Base-by-base conservation (phyloP, 1,284 basidiomycete species). In the Apiotrichum siamense region DNA sequence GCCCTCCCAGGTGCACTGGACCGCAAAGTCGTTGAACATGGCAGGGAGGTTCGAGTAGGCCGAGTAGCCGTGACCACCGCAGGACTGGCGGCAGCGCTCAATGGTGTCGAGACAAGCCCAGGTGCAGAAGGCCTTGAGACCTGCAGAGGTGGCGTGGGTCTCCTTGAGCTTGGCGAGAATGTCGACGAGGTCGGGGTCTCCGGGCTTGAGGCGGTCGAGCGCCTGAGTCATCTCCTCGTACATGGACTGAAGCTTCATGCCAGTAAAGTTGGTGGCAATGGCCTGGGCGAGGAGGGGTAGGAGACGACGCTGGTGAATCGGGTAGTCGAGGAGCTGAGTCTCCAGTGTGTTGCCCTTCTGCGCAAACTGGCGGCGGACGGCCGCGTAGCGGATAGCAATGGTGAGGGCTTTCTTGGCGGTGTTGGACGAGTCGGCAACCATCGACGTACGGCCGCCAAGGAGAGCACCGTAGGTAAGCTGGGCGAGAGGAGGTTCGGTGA, bases 51-150 rank as follows among this genome's bases (percentile, higher is more conserved):
- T 78, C 7, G 78, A 78, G 68, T 81, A 81, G 18, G 77, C 75
- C 27, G 77, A 79, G 66, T 81, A 81, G 7, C 80, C 80, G 62
- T 81, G 79, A 6, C 80, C 80, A 55, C 80, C 80, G 51, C 76
- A 77, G n/a, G 76, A 67, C 66, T 80, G 75, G 44, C 80, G 69
- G 54, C 78, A 79, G 49, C 76, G 78, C 62, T 81, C 79, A 48
- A 81, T 81, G 18, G 78, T 77, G 55, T 79, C 77, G 44, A 81
- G 71, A 42, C 77, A 78, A 9, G 74, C 75, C 80, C 80, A 81
- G 7, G 79, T 81, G 65, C 79, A 81, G 74, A 80, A 81, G 17
- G 80, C 79, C 71, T 81, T 81, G 47, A 81, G 69, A 29, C 79
- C 80, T 2, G 79, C 78, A 25, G 77, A 78, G 4, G 79, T 80